Percentiles rank a stretch among this genome's conserved stretches.
Conservation (phyloP, 2,329 filamentous ascomycete species). For the Pestalotiopsis fici region DNA sequence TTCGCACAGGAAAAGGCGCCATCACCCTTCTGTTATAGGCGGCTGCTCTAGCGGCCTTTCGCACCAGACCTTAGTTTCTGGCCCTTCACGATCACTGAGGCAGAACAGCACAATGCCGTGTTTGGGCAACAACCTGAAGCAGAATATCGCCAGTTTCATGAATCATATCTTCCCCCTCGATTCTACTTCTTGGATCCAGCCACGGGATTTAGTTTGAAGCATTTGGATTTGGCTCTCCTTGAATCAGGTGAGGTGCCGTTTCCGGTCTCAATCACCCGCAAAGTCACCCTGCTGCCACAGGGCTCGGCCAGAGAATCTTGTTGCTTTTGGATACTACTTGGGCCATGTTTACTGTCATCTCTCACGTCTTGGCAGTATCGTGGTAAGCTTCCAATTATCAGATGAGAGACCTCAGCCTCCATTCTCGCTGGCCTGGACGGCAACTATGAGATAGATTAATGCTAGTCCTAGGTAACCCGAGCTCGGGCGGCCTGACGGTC, state of each 20-base stretch:
- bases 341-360: not conserved
- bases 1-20: too few species aligned
- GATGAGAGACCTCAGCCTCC: constrained; percentile 1
- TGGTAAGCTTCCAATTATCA: not conserved
- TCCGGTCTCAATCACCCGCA: not conserved
- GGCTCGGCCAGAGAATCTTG: not conserved
- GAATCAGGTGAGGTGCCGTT: not conserved
- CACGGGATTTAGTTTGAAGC: not conserved
- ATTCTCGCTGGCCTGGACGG: not conserved
- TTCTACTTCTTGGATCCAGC: not conserved
- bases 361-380: constrained; percentile 3
- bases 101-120: not conserved
- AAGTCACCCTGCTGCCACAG: not conserved
- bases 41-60: not conserved
- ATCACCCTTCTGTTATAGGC: too few species aligned
- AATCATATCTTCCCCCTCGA: not conserved
- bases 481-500: not conserved
- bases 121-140: not conserved
- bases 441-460: not conserved
- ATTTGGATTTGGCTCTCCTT: not conserved
- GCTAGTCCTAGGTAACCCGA: not conserved
- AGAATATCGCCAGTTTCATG: not conserved
- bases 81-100: not conserved
- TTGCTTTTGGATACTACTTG: not conserved
- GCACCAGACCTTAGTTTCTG: not conserved